These are phyloP conservation scores for Gossypium bickii DNA, from an alignment of 345 rosid species.

Conservation along the genomic window DNA sequence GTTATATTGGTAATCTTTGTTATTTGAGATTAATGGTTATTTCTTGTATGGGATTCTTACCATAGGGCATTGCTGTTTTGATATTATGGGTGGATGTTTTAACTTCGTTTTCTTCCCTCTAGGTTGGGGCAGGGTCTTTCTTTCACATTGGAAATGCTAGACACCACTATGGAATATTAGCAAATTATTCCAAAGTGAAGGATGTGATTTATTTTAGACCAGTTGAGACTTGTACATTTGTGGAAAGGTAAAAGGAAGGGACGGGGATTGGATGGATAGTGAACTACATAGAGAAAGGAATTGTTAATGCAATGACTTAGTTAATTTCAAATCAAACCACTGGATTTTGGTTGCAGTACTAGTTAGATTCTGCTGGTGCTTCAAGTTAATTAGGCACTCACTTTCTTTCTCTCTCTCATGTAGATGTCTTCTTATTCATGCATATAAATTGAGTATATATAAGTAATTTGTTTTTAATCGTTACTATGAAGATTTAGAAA, in stretches of 20 bases:
- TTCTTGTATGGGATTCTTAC: background rate
- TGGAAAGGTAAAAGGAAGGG: background rate
- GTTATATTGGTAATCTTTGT: background rate
- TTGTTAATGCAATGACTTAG: background rate
- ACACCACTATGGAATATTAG: background rate
- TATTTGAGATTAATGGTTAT: constrained; percentile 3
- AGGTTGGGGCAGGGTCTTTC: background rate
- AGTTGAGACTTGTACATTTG: background rate
- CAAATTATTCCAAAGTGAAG: background rate
- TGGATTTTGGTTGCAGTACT: constrained; percentile 1
- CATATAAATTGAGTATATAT: background rate
- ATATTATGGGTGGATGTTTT: background rate
- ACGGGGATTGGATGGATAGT: background rate
- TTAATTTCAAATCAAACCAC: background rate
- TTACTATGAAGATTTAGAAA: background rate
- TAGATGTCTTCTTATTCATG: background rate
- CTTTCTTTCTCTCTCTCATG: background rate
- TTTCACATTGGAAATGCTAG: background rate
- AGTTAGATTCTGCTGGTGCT: background rate
- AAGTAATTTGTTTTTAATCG: background rate
- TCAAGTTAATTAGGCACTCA: background rate
- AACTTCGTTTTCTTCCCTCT: background rate
- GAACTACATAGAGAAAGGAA: background rate
- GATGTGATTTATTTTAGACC: background rate
- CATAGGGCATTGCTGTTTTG: background rate